Evolutionary conservation across 2,329 filamentous ascomycete genomes (phyloP).

Genomic region (Pseudocercospora pini-densiflorae): DNA sequence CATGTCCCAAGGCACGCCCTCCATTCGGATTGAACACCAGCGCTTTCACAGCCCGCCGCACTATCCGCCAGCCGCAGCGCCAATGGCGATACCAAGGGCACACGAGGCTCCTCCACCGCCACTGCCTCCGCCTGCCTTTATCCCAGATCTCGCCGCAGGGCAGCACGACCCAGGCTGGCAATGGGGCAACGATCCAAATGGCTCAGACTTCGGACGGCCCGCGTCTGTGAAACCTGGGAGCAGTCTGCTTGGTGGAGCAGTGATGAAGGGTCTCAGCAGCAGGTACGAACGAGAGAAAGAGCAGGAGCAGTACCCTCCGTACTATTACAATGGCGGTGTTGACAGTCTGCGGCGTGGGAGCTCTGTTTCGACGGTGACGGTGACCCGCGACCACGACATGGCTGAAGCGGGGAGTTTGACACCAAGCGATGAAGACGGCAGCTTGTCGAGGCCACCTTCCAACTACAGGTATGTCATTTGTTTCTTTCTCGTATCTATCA

Average conservation of each 20-base stretch:
- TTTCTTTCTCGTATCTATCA: not conserved
- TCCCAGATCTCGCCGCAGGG: constrained; percentile 60
- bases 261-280: constrained; percentile 23
- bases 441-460: constrained; percentile 40
- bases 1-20: constrained; percentile 35
- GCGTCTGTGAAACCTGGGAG: constrained; percentile 54
- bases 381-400: constrained; percentile 33
- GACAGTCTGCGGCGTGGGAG: constrained; percentile 45
- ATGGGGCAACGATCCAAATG: constrained; percentile 61
- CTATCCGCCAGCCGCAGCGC: constrained; percentile 51
- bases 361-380: constrained; percentile 44
- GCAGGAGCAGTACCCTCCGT: constrained; percentile 24
- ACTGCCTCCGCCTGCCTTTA: constrained; percentile 65
- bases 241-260: constrained; percentile 48
- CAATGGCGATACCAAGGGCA: constrained; percentile 67
- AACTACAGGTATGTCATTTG: constrained; percentile 48
- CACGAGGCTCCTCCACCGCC: constrained; percentile 62
- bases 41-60: constrained; percentile 44
- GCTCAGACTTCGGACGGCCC: constrained; percentile 52
- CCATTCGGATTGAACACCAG: constrained; percentile 45
- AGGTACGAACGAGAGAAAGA: constrained; percentile 32
- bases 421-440: constrained; percentile 38
- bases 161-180: constrained; percentile 64
- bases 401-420: constrained; percentile 30
- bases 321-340: constrained; percentile 24